Evolutionary conservation across 2,329 filamentous ascomycete species (phyloP).

Genomic region (Ascosphaera pollenicola): DNA sequence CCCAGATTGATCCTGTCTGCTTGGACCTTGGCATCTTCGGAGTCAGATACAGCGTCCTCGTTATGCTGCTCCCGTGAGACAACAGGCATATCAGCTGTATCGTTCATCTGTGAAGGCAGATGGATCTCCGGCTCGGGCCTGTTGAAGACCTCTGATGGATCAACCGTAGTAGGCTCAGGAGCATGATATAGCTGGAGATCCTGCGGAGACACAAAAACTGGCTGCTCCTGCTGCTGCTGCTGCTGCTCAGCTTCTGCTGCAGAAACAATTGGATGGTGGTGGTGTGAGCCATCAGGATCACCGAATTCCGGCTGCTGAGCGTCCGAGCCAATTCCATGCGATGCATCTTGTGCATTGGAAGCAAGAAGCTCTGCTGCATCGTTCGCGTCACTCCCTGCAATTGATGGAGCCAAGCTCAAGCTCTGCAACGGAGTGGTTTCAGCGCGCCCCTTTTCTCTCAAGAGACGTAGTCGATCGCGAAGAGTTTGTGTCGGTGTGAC

Average conservation of each 20-base stretch:
- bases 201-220: slow-evolving; percentile 10
- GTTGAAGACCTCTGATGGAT: background rate
- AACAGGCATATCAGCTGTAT: background rate
- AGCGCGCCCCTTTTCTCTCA: slow-evolving; percentile 11
- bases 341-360: too few relatives aligned
- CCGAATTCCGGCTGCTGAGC: slow-evolving; percentile 5
- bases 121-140: background rate
- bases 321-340: too few relatives aligned
- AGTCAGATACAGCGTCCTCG: background rate
- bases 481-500: slow-evolving; percentile 5
- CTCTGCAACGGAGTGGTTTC: slow-evolving; percentile 7
- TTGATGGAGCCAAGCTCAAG: slow-evolving; percentile 9
- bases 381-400: slow-evolving; percentile 14
- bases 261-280: slow-evolving; percentile 6
- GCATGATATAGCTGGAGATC: slow-evolving; percentile 4
- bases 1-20: slow-evolving; percentile 14
- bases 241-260: slow-evolving; percentile 2
- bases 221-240: slow-evolving; percentile 8
- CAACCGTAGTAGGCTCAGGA: background rate
- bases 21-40: slow-evolving; percentile 7
- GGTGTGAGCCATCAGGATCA: slow-evolving; percentile 11
- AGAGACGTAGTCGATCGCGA: slow-evolving; percentile 13
- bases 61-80: background rate
- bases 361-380: slow-evolving; percentile 3
- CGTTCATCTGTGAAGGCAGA: background rate